These are phyloP conservation scores for Fusarium neocosmosporiellum DNA, from an alignment of 2,329 filamentous ascomycete genomes.

Conservation along the genomic window DNA sequence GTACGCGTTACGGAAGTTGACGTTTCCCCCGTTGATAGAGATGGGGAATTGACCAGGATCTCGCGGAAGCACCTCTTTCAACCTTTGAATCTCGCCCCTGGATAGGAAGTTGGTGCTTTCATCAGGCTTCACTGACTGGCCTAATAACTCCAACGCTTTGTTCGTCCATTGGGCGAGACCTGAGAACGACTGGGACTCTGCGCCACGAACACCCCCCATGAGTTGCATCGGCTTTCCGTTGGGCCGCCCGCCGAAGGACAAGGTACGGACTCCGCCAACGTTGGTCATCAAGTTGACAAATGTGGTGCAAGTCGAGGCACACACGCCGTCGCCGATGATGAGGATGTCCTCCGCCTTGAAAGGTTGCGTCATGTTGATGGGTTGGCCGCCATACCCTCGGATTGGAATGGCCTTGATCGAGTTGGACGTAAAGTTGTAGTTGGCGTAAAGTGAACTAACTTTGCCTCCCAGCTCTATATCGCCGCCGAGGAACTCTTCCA, in stretches of 20 bases:
- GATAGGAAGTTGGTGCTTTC: not conserved
- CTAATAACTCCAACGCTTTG: not conserved
- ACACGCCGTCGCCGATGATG: constrained; percentile 19
- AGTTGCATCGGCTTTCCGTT: constrained; percentile 17
- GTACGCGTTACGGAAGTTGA: constrained; percentile 17
- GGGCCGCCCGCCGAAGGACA: constrained; percentile 20
- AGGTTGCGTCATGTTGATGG: not conserved
- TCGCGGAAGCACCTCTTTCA: not conserved
- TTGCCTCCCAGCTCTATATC: not conserved
- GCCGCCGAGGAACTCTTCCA: not conserved
- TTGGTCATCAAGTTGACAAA: constrained; percentile 14
- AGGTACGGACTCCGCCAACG: constrained; percentile 7
- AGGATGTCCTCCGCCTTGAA: constrained; percentile 20
- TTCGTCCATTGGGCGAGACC: not conserved
- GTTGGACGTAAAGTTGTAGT: not conserved
- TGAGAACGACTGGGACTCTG: not conserved
- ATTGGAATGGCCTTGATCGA: not conserved
- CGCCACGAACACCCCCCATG: constrained; percentile 23
- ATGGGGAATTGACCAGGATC: not conserved
- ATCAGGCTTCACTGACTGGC: not conserved
- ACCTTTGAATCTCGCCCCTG: not conserved
- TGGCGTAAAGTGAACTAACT: not conserved
- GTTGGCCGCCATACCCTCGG: not conserved
- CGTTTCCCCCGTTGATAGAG: not conserved
- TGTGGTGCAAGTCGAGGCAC: constrained; percentile 16